Evolutionary conservation across 495 filamentous ascomycete genomes (phyloP).

Genomic region (Penicillium coffeae): DNA sequence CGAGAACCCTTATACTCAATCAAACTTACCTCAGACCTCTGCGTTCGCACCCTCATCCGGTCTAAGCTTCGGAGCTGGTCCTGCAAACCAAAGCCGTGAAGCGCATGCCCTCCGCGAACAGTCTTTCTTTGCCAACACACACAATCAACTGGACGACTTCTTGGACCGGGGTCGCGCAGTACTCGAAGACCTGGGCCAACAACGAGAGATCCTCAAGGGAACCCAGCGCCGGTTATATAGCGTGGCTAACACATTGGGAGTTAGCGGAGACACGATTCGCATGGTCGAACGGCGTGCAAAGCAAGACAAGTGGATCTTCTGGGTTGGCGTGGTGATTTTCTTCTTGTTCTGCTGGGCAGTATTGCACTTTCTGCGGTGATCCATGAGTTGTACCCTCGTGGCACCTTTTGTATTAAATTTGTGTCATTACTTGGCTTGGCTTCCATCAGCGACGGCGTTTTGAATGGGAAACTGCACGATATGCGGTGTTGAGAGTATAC

Average conservation of each 20-base stretch:
- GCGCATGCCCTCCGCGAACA: slow-evolving; percentile 86
- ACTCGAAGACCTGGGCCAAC: slow-evolving; percentile 80
- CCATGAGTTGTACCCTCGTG: slow-evolving; percentile 3
- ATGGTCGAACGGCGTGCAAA: slow-evolving; percentile 88
- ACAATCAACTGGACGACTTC: slow-evolving; percentile 86
- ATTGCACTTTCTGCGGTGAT: slow-evolving; percentile 73
- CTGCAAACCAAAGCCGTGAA: slow-evolving; percentile 64
- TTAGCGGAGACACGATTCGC: slow-evolving; percentile 92
- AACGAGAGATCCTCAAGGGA: slow-evolving; percentile 89
- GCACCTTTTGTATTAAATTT: slow-evolving; percentile 1
- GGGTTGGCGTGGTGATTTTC: slow-evolving; percentile 82
- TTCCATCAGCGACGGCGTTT: slow-evolving; percentile 39
- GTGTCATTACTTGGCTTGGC: slow-evolving; percentile 10
- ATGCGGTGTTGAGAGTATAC: not conserved
- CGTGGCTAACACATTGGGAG: slow-evolving; percentile 88
- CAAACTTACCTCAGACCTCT: slow-evolving; percentile 39
- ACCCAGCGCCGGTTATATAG: slow-evolving; percentile 88
- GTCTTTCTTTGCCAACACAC: slow-evolving; percentile 73
- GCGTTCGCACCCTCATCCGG: slow-evolving; percentile 42
- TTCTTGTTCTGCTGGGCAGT: slow-evolving; percentile 89
- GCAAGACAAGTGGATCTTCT: slow-evolving; percentile 98
- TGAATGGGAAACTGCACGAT: slow-evolving; percentile 1
- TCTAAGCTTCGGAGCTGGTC: slow-evolving; percentile 50
- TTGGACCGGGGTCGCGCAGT: slow-evolving; percentile 87
- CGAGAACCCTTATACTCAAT: slow-evolving; percentile 88